These are phyloP conservation scores for Citrus glauca DNA, from an alignment of 345 rosid genomes.

Conservation along the genomic window DNA sequence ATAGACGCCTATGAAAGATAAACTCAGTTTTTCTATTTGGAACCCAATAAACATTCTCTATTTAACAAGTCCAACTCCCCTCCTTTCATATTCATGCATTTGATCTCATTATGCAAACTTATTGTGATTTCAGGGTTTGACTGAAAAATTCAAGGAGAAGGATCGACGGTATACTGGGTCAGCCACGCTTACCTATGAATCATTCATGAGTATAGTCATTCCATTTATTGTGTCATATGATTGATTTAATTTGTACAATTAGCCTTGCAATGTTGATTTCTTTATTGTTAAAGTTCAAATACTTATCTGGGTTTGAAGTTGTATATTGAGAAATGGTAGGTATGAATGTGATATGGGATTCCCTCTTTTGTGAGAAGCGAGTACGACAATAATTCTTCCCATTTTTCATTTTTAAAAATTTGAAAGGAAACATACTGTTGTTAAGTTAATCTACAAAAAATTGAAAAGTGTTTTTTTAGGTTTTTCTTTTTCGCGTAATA, in stretches of 20 bases:
- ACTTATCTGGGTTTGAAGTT: not conserved
- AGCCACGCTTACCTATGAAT: conserved; percentile 50
- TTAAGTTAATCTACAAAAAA: too few species aligned
- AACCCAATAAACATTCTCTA: too few species aligned
- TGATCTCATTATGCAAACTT: not conserved
- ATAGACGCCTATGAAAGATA: accelerated
- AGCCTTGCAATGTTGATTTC: not conserved
- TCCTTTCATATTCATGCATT: not conserved
- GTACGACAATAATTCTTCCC: too few species aligned
- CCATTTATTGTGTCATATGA: conserved; percentile 58
- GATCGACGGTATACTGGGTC: conserved; percentile 43
- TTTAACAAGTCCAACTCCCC: not conserved
- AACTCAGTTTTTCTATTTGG: not conserved
- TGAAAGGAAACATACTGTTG: too few species aligned
- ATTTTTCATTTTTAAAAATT: too few species aligned
- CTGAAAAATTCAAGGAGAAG: conserved; percentile 69
- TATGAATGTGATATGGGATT: not conserved
- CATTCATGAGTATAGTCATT: conserved; percentile 53
- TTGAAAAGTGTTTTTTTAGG: accelerated
- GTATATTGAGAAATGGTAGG: not conserved
- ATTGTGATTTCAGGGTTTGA: conserved; percentile 48
- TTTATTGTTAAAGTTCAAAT: not conserved
- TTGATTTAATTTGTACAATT: conserved; percentile 14
- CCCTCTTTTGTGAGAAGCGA: not conserved
- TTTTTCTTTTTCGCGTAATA: too few species aligned